Conservation (phyloP, 495 filamentous ascomycete species). For the Trichoderma orchidacearum region DNA sequence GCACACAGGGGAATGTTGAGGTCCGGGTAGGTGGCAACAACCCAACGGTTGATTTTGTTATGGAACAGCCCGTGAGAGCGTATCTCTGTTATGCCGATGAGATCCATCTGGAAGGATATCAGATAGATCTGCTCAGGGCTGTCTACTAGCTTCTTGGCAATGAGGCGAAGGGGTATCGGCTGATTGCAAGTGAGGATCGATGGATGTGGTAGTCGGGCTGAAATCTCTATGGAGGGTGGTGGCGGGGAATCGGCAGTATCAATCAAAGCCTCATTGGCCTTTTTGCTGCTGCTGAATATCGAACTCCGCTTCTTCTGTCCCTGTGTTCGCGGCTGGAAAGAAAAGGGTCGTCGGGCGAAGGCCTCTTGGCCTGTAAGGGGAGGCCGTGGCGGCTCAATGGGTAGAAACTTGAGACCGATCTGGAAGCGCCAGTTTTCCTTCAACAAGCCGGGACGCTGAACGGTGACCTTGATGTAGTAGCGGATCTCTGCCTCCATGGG, state of each 20-base stretch:
- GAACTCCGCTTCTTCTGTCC: conserved; percentile 30
- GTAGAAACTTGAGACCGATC: conserved; percentile 64
- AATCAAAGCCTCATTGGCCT: background rate
- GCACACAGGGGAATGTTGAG: conserved; percentile 47
- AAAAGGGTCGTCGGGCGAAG: conserved; percentile 68
- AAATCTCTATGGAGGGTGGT: conserved; percentile 43
- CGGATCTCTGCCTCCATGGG: conserved; percentile 73
- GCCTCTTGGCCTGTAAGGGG: conserved; percentile 57
- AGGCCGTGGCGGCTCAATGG: conserved; percentile 77
- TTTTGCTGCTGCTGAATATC: conserved; percentile 34
- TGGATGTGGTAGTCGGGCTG: conserved; percentile 76
- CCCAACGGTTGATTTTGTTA: conserved; percentile 52
- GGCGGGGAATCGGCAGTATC: background rate
- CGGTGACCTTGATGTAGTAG: conserved; percentile 87
- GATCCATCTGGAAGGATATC: conserved; percentile 64
- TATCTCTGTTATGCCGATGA: conserved; percentile 68
- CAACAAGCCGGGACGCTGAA: conserved; percentile 68
- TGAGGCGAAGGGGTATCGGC: conserved; percentile 64
- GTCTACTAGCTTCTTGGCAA: conserved; percentile 61
- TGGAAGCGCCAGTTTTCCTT: conserved; percentile 66
- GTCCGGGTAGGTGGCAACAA: conserved; percentile 52
- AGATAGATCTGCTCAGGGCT: conserved; percentile 51
- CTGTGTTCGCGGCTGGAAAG: conserved; percentile 40
- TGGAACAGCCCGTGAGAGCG: conserved; percentile 56
- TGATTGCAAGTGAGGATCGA: conserved; percentile 82